Conservation (phyloP, 164 flowering plant genomes). For the Magnolia officinalis region DNA sequence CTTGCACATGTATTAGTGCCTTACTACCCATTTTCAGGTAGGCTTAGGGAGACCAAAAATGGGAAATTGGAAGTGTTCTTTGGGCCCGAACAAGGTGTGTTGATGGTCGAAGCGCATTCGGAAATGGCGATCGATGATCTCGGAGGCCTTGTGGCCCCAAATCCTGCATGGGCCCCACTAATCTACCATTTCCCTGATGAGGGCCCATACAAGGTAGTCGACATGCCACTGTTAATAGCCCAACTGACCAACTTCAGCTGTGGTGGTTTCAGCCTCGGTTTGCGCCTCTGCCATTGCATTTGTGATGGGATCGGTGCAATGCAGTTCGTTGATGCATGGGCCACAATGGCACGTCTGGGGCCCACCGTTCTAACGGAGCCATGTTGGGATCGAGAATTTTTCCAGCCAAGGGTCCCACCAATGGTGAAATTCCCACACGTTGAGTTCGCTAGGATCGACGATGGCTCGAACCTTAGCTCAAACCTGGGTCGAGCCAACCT, state of each 20-base stretch:
- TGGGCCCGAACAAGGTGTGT: constrained; percentile 57
- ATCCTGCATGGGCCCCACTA: constrained; percentile 71
- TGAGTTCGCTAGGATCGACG: constrained; percentile 62
- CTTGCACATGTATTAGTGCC: constrained; percentile 66
- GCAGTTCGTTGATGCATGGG: constrained; percentile 83
- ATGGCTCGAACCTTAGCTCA: constrained; percentile 24
- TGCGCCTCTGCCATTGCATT: constrained; percentile 79
- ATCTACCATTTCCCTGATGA: constrained; percentile 56
- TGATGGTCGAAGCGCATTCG: constrained; percentile 60
- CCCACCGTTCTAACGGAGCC: constrained; percentile 29
- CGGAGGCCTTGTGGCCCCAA: constrained; percentile 66
- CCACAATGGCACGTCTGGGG: constrained; percentile 57
- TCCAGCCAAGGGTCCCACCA: constrained; percentile 67
- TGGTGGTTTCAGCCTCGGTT: constrained; percentile 83
- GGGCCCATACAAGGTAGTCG: constrained; percentile 55
- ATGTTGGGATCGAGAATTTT: constrained; percentile 13
- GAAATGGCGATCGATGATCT: constrained; percentile 41
- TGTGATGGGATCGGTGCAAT: constrained; percentile 94
- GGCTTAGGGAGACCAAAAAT: constrained; percentile 54
- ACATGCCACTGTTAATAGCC: constrained; percentile 74
- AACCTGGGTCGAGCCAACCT: constrained; percentile 46
- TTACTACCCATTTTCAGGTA: constrained; percentile 82
- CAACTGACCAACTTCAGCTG: constrained; percentile 27
- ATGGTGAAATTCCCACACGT: constrained; percentile 43
- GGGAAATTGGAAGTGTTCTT: constrained; percentile 78